Conservation (phyloP, 805 yeast species). For the Yamadazyma takamatsuzukensis region DNA sequence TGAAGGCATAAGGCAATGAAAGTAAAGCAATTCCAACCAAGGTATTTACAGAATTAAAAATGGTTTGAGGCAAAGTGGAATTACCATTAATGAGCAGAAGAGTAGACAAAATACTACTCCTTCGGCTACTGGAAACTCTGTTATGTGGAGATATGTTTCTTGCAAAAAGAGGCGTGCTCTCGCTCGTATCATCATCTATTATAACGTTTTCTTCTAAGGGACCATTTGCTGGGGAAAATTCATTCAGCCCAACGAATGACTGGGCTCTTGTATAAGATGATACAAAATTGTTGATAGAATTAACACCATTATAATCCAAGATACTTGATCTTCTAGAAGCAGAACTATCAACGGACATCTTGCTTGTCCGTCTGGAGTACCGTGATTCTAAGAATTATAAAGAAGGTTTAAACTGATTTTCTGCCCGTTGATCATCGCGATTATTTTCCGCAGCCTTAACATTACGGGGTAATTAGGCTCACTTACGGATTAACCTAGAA, state of each 20-base stretch:
- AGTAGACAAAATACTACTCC: conserved; percentile 10
- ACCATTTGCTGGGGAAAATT: neutral
- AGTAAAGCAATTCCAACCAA: conserved; percentile 73
- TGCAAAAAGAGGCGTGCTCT: conserved; percentile 13
- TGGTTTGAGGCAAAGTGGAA: conserved; percentile 67
- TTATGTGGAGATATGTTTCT: neutral
- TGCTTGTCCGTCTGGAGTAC: too few relatives aligned
- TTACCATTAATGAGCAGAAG: conserved; percentile 14
- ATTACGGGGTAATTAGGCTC: too few relatives aligned
- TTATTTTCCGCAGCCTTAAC: too few relatives aligned
- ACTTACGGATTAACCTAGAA: too few relatives aligned
- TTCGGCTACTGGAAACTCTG: conserved; percentile 6
- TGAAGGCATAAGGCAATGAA: conserved; percentile 68
- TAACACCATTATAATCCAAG: too few relatives aligned
- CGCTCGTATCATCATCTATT: conserved; percentile 13
- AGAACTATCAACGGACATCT: too few relatives aligned
- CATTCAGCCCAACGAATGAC: conserved; percentile 17
- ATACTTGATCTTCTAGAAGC: too few relatives aligned
- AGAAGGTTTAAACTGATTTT: too few relatives aligned
- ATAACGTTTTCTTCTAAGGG: conserved; percentile 9
- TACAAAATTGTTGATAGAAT: conserved; percentile 38
- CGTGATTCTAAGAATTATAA: too few relatives aligned
- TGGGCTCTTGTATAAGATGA: conserved; percentile 38
- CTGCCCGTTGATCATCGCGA: too few relatives aligned
- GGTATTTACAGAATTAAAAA: conserved; percentile 67